Evolutionary conservation across 768 basidiomycete species (phyloP).

Genomic region (Panus rudis): DNA sequence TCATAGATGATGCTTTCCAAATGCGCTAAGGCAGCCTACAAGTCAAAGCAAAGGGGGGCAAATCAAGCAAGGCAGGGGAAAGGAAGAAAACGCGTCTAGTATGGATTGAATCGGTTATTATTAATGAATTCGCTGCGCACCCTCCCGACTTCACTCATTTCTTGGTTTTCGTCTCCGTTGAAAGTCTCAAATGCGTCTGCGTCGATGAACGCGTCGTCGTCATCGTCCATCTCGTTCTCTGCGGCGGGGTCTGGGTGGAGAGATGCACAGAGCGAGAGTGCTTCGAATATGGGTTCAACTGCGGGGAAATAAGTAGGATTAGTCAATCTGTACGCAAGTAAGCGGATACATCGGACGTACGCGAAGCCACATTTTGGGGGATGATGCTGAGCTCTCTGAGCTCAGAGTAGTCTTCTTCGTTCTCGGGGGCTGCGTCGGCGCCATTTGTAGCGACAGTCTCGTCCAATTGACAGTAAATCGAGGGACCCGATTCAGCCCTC

Average conservation of each 20-base stretch:
- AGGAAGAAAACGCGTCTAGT: conserved; percentile 51
- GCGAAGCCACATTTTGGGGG: conserved; percentile 46
- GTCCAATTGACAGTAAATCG: conserved; percentile 92
- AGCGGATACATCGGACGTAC: conserved; percentile 55
- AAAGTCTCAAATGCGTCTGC: conserved; percentile 43
- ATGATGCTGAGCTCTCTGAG: conserved; percentile 81
- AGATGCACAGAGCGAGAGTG: conserved; percentile 79
- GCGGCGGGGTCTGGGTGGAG: conserved; percentile 70
- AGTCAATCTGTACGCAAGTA: no score
- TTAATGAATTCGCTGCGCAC: conserved; percentile 87
- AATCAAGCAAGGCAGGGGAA: conserved; percentile 3
- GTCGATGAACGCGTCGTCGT: conserved; percentile 51
- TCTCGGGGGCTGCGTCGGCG: no score
- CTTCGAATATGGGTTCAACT: conserved; percentile 85
- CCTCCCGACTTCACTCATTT: conserved; percentile 84
- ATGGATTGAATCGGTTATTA: conserved; percentile 73
- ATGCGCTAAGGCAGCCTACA: conserved; percentile 72
- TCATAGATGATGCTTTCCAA: conserved; percentile 78
- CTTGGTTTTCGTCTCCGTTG: conserved; percentile 55
- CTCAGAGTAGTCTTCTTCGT: conserved; percentile 38
- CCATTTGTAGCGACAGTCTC: conserved; percentile 37
- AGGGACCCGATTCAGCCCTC: conserved; percentile 55
- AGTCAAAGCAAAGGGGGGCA: conserved; percentile 17
- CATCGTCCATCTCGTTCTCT: conserved; percentile 32
- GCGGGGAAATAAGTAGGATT: neutral